phyloP scores from a whole-genome alignment of 345 rosid species.

The Citrus trifoliata region DNA sequence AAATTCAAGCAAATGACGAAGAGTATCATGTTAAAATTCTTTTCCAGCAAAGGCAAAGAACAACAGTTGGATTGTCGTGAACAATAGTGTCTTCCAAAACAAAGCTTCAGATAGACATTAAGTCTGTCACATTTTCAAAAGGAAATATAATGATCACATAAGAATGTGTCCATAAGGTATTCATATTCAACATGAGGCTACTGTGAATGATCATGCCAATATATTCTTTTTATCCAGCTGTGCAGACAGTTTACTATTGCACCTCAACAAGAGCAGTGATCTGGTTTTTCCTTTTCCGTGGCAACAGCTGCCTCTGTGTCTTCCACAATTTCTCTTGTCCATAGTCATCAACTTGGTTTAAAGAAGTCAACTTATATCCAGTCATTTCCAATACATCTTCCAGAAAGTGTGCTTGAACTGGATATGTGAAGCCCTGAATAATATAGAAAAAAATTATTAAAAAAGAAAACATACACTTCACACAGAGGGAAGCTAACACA shows the following conservation, averaged over 20 bases:
- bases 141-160: no score
- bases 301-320: slow-evolving; percentile 81
- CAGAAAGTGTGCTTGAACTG: slow-evolving; percentile 77
- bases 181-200: slow-evolving; percentile 4
- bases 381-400: slow-evolving; percentile 90
- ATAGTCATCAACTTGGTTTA: slow-evolving; percentile 96
- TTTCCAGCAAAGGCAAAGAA: not conserved
- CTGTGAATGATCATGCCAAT: not conserved
- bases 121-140: no score
- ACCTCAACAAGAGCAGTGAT: slow-evolving; percentile 96
- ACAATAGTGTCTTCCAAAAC: not conserved
- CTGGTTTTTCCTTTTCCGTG: slow-evolving; percentile 91
- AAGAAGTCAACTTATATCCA: slow-evolving; percentile 83
- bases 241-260: slow-evolving; percentile 7
- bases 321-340: slow-evolving; percentile 99
- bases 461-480: not conserved
- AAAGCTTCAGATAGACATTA: no score
- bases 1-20: not conserved
- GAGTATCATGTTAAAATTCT: not conserved
- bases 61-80: not conserved
- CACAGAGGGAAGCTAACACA: not conserved
- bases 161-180: not conserved
- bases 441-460: not conserved
- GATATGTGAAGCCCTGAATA: slow-evolving; percentile 85
- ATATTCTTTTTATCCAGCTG: not conserved